Percentiles rank a stretch among this genome's conserved stretches.
Conservation (phyloP, 257 asterid genomes). For the Lycium barbarum region DNA sequence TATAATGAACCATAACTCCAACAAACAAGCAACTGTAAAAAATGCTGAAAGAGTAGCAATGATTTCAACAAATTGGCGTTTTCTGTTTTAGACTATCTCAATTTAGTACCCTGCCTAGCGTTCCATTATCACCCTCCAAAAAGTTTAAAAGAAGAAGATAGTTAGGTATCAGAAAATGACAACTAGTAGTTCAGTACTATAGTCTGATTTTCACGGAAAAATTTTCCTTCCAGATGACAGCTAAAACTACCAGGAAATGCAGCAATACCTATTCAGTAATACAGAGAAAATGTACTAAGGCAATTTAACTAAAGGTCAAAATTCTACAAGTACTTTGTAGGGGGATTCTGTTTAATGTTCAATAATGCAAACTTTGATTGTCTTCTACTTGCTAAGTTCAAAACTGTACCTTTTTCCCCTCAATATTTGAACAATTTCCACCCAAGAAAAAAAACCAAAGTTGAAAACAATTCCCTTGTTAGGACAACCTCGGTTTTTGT, state of each 20-base stretch:
- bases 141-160: background rate
- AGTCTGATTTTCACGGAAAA: background rate
- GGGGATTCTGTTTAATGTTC: background rate
- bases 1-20: background rate
- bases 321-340: background rate
- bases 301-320: background rate
- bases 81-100: background rate
- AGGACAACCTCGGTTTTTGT: constrained; percentile 29
- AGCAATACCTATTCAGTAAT: background rate
- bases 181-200: background rate
- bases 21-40: background rate
- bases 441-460: background rate
- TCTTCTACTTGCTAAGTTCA: background rate
- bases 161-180: background rate
- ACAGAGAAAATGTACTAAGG: background rate
- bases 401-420: background rate
- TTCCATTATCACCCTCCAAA: background rate
- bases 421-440: background rate
- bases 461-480: constrained; percentile 1
- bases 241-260: background rate
- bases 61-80: background rate
- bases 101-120: background rate
- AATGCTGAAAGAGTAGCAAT: background rate
- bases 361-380: background rate
- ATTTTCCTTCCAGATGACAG: background rate